Base-by-base conservation (phyloP, 2,329 filamentous ascomycete genomes). In the Monosporascus sp. region DNA sequence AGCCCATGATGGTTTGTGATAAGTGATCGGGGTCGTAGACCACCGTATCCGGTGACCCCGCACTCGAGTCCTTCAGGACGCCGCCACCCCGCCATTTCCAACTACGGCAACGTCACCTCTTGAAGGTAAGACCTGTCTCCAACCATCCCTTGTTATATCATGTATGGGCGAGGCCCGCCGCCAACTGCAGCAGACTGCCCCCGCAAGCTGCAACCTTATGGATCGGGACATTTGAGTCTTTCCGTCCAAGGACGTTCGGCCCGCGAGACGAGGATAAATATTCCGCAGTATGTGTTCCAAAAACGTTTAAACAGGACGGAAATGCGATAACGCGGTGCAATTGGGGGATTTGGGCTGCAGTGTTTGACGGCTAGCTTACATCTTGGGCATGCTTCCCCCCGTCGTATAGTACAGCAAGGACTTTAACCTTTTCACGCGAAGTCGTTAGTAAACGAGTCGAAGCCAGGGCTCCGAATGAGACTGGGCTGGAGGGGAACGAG, bases 401-500 rank as follows among this genome's bases (percentile, higher is more conserved):
- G 76, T 97, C 92, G 81, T 97, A 97, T 65, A 96, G 84, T 66
- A 96, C 89, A 70, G 92, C 81, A 71, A 97, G 87, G 77, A 97
- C 89, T 80, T 97, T 97, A 79, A 92, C 92, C 91, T 97, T 72
- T 74, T 75, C 70, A 70, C 68, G 71, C 65, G 63, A 59, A 58
- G 72, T 72, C 65, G 78, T 80, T 68, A 80, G 77, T 74, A 74
- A 82, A 76, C 83, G 82, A 64, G 78, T 78, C 61, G 85, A 78
- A 69, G 81, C 80, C 58, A 74, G 70, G 62, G 72, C 66, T 67
- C 69, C 66, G 74, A 75, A 62, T 69, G 60, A 78, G 70, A 62
- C 78, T 45, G 54, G 54, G 47, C 49, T 58, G 52, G 57, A 50
- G 49, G 76, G 53, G 78, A 74, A 63, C 78, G 73, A 64, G 79